phyloP scores from a whole-genome alignment of 2,329 filamentous ascomycete genomes.

The Elsinoe fawcettii region DNA sequence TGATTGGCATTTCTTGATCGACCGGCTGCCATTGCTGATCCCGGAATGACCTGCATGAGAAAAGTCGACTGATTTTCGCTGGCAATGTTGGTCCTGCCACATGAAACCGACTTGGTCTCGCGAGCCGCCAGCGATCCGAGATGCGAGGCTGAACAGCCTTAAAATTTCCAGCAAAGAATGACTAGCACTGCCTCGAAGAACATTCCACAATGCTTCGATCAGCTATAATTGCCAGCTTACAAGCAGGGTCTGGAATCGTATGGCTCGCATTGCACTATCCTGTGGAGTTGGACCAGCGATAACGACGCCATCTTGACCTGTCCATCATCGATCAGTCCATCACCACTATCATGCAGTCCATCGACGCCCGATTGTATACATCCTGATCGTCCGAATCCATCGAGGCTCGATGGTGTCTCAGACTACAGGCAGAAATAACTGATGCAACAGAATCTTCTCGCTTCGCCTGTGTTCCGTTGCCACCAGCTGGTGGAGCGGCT shows the following conservation, averaged over 20 bases:
- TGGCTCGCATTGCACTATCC: not conserved
- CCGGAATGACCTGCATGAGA: not conserved
- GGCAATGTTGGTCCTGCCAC: conserved; percentile 5
- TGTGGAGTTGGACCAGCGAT: not conserved
- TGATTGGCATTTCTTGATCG: not conserved
- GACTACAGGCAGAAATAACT: not conserved
- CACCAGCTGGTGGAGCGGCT: not conserved
- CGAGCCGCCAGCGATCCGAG: not conserved
- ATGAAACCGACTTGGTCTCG: conserved; percentile 9
- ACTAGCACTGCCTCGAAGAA: not conserved
- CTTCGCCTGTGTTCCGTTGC: not conserved
- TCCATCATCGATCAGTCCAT: not conserved
- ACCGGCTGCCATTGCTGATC: not conserved
- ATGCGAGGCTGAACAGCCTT: conserved; percentile 10
- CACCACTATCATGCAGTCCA: not conserved
- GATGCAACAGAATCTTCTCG: not conserved
- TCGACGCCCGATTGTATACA: not conserved
- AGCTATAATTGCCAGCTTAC: not conserved
- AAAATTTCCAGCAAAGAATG: not conserved
- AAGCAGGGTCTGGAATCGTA: not conserved
- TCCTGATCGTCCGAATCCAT: not conserved
- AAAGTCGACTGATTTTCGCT: not conserved
- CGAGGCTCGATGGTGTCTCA: not conserved
- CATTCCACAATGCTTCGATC: not conserved
- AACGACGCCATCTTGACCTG: not conserved